Percentiles rank a stretch among this genome's conserved stretches.
phyloP scores from a whole-genome alignment of 768 basidiomycete species.

The Mycena sanguinolenta region DNA sequence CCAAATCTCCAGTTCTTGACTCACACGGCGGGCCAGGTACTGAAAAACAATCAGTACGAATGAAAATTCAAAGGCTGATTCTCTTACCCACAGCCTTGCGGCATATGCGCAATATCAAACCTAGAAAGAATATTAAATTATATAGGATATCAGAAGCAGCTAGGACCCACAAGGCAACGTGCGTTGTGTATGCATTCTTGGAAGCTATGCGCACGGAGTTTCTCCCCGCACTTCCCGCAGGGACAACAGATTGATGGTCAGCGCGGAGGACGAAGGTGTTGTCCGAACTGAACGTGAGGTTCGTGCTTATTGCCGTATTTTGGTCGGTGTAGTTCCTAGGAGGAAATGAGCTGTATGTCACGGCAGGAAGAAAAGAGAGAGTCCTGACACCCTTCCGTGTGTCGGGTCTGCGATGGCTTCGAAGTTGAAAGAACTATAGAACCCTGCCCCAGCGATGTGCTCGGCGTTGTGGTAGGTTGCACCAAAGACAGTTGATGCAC shows the following conservation, averaged over 20 bases:
- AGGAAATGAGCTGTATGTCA: no score
- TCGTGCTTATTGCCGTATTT: constrained; percentile 54
- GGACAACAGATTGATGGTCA: constrained; percentile 60
- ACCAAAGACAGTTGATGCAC: constrained; percentile 42
- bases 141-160: background rate
- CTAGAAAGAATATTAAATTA: constrained; percentile 43
- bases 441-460: constrained; percentile 57
- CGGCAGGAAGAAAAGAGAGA: constrained; percentile 35
- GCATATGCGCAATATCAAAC: constrained; percentile 65
- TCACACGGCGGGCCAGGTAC: constrained; percentile 59
- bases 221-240: constrained; percentile 62
- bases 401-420: constrained; percentile 69
- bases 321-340: constrained; percentile 56
- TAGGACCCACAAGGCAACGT: constrained; percentile 63
- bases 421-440: constrained; percentile 63
- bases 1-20: background rate
- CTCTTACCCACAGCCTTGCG: constrained; percentile 64
- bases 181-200: constrained; percentile 63
- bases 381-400: constrained; percentile 65
- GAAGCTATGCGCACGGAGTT: constrained; percentile 67
- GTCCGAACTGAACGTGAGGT: constrained; percentile 65
- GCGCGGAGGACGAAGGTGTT: constrained; percentile 67
- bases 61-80: background rate
- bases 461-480: constrained; percentile 57
- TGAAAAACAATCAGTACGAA: constrained; percentile 22